Evolutionary conservation across 108 stramenopile species (phyloP).

Genomic region (Parmales sp.): DNA sequence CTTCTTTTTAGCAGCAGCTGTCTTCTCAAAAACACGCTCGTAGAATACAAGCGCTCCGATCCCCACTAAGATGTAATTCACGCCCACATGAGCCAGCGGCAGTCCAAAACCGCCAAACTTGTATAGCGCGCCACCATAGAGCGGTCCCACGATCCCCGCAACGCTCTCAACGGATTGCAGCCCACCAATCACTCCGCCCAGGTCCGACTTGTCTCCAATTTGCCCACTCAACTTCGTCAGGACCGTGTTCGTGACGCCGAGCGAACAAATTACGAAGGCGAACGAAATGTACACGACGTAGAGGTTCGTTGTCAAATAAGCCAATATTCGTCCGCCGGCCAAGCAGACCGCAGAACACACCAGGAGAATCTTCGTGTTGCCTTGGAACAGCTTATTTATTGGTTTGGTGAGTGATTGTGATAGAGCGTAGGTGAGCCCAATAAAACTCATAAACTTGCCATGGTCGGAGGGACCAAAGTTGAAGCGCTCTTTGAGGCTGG

Average conservation of each 20-base stretch:
- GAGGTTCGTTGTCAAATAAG: constrained; percentile 41
- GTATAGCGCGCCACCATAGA: no score
- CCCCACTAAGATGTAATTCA: no score
- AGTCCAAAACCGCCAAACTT: no score
- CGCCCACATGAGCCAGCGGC: no score
- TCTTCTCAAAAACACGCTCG: no score
- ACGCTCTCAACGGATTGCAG: constrained; percentile 57
- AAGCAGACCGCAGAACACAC: constrained; percentile 39
- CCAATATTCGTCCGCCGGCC: constrained; percentile 50
- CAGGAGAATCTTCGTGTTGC: constrained; percentile 40
- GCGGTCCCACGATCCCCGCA: constrained; percentile 65
- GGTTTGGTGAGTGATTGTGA: constrained; percentile 64
- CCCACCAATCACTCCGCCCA: constrained; percentile 64
- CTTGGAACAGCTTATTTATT: constrained; percentile 33
- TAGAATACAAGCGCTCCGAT: no score
- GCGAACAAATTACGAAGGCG: constrained; percentile 51
- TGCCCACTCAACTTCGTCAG: constrained; percentile 40
- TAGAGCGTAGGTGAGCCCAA: constrained; percentile 65
- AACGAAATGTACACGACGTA: constrained; percentile 43
- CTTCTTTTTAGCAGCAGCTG: no score
- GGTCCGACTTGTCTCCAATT: constrained; percentile 50
- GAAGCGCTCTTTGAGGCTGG: constrained; percentile 55
- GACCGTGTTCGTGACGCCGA: constrained; percentile 65
- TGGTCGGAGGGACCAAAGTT: constrained; percentile 64
- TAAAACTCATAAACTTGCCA: constrained; percentile 62